Evolutionary conservation across 805 yeast genomes (phyloP).

Genomic region (Nakazawaea holstii): DNA sequence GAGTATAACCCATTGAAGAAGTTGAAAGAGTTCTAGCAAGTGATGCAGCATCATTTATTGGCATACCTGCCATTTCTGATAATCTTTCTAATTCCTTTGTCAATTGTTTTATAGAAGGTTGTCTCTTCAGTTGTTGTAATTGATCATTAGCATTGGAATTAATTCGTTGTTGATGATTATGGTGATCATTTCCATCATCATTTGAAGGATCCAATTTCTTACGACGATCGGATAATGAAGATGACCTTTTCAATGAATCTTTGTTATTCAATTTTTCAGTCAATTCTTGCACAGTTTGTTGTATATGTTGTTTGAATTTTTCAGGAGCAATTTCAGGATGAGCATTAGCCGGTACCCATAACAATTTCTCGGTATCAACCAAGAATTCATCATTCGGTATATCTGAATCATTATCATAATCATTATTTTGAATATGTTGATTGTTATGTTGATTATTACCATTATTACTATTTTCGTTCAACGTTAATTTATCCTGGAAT

Average conservation of each 20-base stretch:
- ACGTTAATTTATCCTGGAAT: conserved; percentile 13
- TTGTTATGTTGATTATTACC: not conserved
- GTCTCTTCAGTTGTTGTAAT: conserved; percentile 18
- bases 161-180: not conserved
- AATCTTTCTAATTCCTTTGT: conserved; percentile 72
- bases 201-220: conserved; percentile 6
- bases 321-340: conserved; percentile 97
- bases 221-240: conserved; percentile 8
- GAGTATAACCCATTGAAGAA: conserved; percentile 56
- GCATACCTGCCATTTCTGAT: conserved; percentile 72
- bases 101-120: conserved; percentile 65
- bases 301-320: conserved; percentile 65
- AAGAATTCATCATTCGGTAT: conserved; percentile 14
- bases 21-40: conserved; percentile 76
- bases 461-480: conserved; percentile 12
- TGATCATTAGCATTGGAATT: not conserved
- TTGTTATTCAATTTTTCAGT: conserved; percentile 31
- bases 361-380: conserved; percentile 39
- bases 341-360: conserved; percentile 95
- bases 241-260: conserved; percentile 14
- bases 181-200: conserved; percentile 7
- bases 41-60: conserved; percentile 75
- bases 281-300: conserved; percentile 48
- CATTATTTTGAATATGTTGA: conserved; percentile 13
- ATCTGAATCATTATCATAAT: conserved; percentile 6